Evolutionary conservation across 2,329 filamentous ascomycete species (phyloP), one percentile per base, ranked within the genome.

Genomic region (Penicillium sp.): DNA sequence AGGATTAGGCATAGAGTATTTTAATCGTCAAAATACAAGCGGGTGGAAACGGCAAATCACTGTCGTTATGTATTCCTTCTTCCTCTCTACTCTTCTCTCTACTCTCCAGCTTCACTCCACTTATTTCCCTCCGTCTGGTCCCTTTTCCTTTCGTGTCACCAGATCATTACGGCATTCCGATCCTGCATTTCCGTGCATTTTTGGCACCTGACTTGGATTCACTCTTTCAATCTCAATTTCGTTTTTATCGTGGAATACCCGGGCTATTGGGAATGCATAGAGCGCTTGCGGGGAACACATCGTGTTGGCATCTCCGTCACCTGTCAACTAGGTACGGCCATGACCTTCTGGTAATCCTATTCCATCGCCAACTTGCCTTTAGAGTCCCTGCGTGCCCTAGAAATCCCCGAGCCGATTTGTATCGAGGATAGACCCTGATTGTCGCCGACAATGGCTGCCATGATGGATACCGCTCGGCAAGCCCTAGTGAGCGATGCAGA

Each of bases 401-500:
- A 21, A 31, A 28, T 15, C 13, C 10, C 5, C 15, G 0, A 24
- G 13, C 9, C 1, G 2, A 40, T 17, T 22, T 10, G 12, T 28
- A 33, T 26, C 3, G 3, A 26, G 22, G 31, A 10, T 40, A 15
- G 19, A 24, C 10, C 4, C 10, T 26, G 29, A 34, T 26, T 35
- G 24, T 19, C 10, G 12, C 41, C 43, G 29, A 53, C 24, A 31
- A 60, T 58, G 58, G 55, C 50, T 15, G 45, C 49, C 22, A 39
- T 59, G 51, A 56, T 58, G 43, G 51, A 57, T 38, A 37, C 34
- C 13, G 44, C 40, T 22, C 56, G 53, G 6, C 49, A 50, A 12
- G 52, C 58, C 4, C 29, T 53, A 37, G 52, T 58, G 19, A 58
- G 56, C 45, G 58, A 60, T 45, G 57, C 53, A 32, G 58, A 60